These are phyloP conservation scores for Pseudonitzschia multiseries DNA, from an alignment of 108 stramenopile species.

Conservation along the genomic window DNA sequence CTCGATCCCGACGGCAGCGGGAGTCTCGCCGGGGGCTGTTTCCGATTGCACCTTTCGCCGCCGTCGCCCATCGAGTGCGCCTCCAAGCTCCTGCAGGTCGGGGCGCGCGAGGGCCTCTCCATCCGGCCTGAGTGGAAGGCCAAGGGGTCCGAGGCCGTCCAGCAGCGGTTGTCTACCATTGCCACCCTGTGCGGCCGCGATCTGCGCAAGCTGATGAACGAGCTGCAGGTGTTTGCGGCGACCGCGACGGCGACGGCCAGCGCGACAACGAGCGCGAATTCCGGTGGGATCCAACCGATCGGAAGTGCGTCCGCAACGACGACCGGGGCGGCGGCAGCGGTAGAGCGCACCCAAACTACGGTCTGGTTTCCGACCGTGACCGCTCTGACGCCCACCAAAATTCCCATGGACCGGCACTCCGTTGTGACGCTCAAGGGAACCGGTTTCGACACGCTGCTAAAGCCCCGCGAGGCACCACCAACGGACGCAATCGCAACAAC, in stretches of 20 bases:
- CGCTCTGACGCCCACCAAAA: slow-evolving; percentile 17
- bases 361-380: background rate
- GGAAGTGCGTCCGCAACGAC: no score
- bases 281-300: no score
- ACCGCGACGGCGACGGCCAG: background rate
- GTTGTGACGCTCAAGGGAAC: slow-evolving; percentile 52
- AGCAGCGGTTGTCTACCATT: slow-evolving; percentile 31
- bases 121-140: slow-evolving; percentile 13
- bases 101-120: slow-evolving; percentile 5
- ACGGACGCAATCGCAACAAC: no score
- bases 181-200: slow-evolving; percentile 61
- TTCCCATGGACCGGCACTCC: slow-evolving; percentile 42
- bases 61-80: slow-evolving; percentile 61
- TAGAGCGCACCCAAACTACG: background rate
- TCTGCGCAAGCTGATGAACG: slow-evolving; percentile 58
- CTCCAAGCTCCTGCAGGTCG: slow-evolving; percentile 43
- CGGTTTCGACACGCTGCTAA: slow-evolving; percentile 34
- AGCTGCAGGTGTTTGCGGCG: slow-evolving; percentile 52
- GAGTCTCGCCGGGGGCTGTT: slow-evolving; percentile 29
- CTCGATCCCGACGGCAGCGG: slow-evolving; percentile 11
- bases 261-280: no score
- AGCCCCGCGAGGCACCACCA: no score
- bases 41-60: slow-evolving; percentile 31
- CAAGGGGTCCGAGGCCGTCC: slow-evolving; percentile 7
- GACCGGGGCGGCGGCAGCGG: no score